phyloP scores from a whole-genome alignment of 2,329 filamentous ascomycete genomes.

The Rutstroemia sp. region DNA sequence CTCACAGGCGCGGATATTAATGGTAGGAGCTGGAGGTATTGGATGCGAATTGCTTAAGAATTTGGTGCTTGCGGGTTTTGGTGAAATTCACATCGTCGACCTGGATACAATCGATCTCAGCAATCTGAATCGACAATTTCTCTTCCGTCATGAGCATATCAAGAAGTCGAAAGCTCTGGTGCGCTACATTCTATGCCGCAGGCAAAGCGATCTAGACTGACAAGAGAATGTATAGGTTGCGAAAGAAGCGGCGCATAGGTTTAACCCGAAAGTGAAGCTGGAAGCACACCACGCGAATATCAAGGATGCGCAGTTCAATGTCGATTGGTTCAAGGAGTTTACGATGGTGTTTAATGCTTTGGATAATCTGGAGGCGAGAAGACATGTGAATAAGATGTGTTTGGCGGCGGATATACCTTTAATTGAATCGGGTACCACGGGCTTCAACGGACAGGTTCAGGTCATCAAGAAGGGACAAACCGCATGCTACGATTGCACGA shows the following conservation, averaged over 20 bases:
- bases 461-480: constrained; percentile 89
- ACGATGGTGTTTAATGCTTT: constrained; percentile 90
- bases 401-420: constrained; percentile 82
- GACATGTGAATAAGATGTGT: constrained; percentile 97
- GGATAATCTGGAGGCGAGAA: constrained; percentile 87
- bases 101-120: constrained; percentile 97
- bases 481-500: constrained; percentile 92
- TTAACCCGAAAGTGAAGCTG: constrained; percentile 83
- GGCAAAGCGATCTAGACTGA: constrained; percentile 5
- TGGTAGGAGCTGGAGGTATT: constrained; percentile 95
- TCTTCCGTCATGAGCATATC: constrained; percentile 94
- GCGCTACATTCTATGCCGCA: constrained; percentile 29
- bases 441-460: constrained; percentile 96
- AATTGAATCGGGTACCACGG: constrained; percentile 94
- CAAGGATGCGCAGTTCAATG: constrained; percentile 78
- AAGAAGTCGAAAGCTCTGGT: constrained; percentile 94
- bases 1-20: constrained; percentile 70
- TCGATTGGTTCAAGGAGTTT: constrained; percentile 82
- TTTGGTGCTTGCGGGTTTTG: constrained; percentile 83
- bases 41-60: constrained; percentile 98
- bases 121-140: constrained; percentile 95
- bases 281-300: constrained; percentile 91
- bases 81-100: constrained; percentile 89
- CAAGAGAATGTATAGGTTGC: constrained; percentile 55
- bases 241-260: constrained; percentile 81